Base-by-base conservation (phyloP, 768 basidiomycete species). In the Rubroboletus satanas region DNA sequence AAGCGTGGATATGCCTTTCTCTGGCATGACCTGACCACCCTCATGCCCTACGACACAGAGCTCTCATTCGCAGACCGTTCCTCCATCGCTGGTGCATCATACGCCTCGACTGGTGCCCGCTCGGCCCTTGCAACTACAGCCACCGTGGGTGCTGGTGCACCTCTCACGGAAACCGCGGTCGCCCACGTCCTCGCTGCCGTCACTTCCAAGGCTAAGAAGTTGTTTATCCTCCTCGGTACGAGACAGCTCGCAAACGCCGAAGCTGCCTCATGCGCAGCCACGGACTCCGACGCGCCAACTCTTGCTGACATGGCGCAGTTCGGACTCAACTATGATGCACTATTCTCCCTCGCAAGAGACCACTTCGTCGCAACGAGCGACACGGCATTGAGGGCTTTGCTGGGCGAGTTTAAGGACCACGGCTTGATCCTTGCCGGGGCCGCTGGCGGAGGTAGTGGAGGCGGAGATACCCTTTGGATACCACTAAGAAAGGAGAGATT, bases 361-460 rank as follows among this genome's bases (percentile, higher is more conserved):
- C 79, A 89, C 45, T 96, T 98, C 62, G 83, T 98, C 45, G 93
- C 95, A 10, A 87, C 89, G 38, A 93, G 85, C 68, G 93, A 95
- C 61, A 88, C 87, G 4, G 83, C 93, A 36, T 76, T 96, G 64
- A 79, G 88, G 41, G 81, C 91, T 9, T 75, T 96, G 33, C 73
- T 98, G 49, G 85, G 85, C 12, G 97, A 98, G 71, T 98, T 95
- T 70, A 81, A 83, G 62, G 97, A 98, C 69, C 97, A 99, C 60
- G 84, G 83, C 3, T 67, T 98, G 66, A 83, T 98, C n/a, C 75
- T 91, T 38, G 17, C 61, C 26, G 72, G 75, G 28, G 67, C 67
- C 3, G 75, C 75, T 61, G 68, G 75, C 54, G 71, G 73, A 38
- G 62, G 79, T 56, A 69, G 78, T 33, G 77, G 79, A 51, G 65